Conservation (phyloP, 2,329 filamentous ascomycete species). For the Pyrenochaeta sp. region DNA sequence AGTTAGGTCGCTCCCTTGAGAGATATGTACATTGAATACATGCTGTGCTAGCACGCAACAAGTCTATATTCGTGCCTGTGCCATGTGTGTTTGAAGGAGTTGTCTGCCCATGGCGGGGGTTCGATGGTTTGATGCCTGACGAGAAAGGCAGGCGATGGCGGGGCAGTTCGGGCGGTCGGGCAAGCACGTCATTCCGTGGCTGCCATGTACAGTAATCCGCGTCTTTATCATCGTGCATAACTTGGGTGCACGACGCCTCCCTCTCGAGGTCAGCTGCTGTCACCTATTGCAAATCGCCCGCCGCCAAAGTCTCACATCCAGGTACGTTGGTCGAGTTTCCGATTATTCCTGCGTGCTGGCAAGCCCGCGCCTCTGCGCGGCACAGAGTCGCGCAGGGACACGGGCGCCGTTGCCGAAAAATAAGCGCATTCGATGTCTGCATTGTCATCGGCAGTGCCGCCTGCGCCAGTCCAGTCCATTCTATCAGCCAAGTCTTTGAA, state of each 20-base stretch:
- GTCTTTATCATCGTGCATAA: slow-evolving; percentile 31
- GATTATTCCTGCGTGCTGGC: slow-evolving; percentile 6
- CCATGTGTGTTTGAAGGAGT: too few species aligned
- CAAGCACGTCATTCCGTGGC: slow-evolving; percentile 30
- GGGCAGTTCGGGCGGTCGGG: slow-evolving; percentile 24
- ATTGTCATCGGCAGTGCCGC: slow-evolving; percentile 38
- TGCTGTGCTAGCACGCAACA: too few species aligned
- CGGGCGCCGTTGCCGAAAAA: slow-evolving; percentile 39
- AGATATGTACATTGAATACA: too few species aligned
- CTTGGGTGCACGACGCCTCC: slow-evolving; percentile 11
- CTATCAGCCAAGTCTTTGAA: slow-evolving; percentile 46
- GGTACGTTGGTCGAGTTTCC: slow-evolving; percentile 33
- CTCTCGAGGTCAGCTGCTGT: slow-evolving; percentile 12
- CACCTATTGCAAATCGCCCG: slow-evolving; percentile 21
- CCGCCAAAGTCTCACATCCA: slow-evolving; percentile 17
- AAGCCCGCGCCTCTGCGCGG: slow-evolving; percentile 9
- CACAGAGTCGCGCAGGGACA: slow-evolving; percentile 34
- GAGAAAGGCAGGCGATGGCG: slow-evolving; percentile 16
- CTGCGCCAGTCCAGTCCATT: slow-evolving; percentile 41
- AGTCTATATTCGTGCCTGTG: too few species aligned
- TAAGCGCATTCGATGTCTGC: slow-evolving; percentile 28
- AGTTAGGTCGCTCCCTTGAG: too few species aligned
- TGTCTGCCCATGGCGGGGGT: too few species aligned
- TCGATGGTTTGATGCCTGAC: too few species aligned
- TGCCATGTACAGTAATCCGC: slow-evolving; percentile 26